Base-by-base conservation (phyloP, 176 grass and related monocot species). In the Paspalum notatum region DNA sequence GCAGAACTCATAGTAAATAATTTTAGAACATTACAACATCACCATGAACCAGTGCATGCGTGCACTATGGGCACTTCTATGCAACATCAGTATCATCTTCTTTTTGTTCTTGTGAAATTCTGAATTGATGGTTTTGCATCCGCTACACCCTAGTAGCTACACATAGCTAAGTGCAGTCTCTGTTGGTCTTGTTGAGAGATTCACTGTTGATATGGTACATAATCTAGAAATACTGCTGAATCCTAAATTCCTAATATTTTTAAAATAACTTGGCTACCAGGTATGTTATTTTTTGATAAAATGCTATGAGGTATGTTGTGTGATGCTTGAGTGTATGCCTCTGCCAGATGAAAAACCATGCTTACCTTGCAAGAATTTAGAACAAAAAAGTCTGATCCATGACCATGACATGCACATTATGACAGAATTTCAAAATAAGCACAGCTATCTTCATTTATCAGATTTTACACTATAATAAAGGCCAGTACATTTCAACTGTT, bases 141-240 rank as follows among this genome's bases (percentile, higher is more conserved):
- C 6, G 3, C 22, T 20, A 1, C n/a, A 55, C 37, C 52, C 3
- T 52, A 51, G 24, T 52, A 18, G 24, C 46, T 52, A 53, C 8
- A 9, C 22, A 46, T 47, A 47, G 24, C n/a, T 70, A 21, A 38
- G 39, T 50, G 37, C 57, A 6, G 15, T 10, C 38, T 37, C 63
- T 7, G 0, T 8, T 37, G 8, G 43, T 62, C 45, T 65, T 63
- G 50, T 74, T 17, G 24, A 71, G 57, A 69, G 12, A 2, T 21
- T 39, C 73, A 47, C 57, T 72, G 67, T 24, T 14, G 76, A 66
- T 67, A 27, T 26, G 40, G 50, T 51, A 81, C n/a, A 67, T 60
- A 27, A 49, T 45, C 48, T 45, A 8, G 17, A 54, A 48, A 71
- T 78, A 4, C 44, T 71, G 14, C 68, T 3, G 26, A 49, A 46